Base-by-base conservation (phyloP, 2,329 filamentous ascomycete species). In the Paracoccidioides lutzii region DNA sequence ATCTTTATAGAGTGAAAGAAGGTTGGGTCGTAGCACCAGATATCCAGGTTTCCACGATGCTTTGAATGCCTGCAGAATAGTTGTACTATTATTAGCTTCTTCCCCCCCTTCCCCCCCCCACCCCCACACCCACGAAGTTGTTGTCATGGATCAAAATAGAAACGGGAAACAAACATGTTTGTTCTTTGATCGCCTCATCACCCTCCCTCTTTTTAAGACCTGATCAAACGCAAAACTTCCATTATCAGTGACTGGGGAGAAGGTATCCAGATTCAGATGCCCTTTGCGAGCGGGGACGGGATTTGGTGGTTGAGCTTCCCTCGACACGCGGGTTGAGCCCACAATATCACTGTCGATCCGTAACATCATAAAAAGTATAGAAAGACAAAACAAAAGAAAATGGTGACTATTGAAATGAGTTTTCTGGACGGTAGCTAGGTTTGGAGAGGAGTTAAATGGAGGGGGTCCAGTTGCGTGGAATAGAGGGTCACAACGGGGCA, bases 211-310 rank as follows among this genome's bases (percentile, higher is more conserved):
- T 74, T 95, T 97, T 69, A 97, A 80, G 55, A 97, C 88, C 52
- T 90, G 85, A 71, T 98, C 93, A 66, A 94, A 95, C 66, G 93
- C 90, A 69, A 95, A 98, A 71, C 89, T 93, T 59, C 93, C 93
- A 71, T 95, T 90, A 71, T 95, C 85, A 67, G 91, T 95, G 60
- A 97, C 89, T 4, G 90, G 88, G 35, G 88, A 93, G 66, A 89
- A 83, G 14, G 83, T 78, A 61, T 87, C 82, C 45, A 85, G 67
- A 32, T 74, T 75, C 32, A 81, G 70, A 62, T 80, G 77, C 55
- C 72, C 72, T 55, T 64, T 74, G 57, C 73, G 71, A 63, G 63
- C 63, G 9, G 35, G 44, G 55, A 35, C 61, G 28, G 53, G 52
- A 14, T 56, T 40, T 4, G 55, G 37, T 6, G 51, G 52, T 43